Percentiles rank a stretch among this genome's conserved stretches.
phyloP scores from a whole-genome alignment of 169 alveolate species.

The Cryptosporidium canis region DNA sequence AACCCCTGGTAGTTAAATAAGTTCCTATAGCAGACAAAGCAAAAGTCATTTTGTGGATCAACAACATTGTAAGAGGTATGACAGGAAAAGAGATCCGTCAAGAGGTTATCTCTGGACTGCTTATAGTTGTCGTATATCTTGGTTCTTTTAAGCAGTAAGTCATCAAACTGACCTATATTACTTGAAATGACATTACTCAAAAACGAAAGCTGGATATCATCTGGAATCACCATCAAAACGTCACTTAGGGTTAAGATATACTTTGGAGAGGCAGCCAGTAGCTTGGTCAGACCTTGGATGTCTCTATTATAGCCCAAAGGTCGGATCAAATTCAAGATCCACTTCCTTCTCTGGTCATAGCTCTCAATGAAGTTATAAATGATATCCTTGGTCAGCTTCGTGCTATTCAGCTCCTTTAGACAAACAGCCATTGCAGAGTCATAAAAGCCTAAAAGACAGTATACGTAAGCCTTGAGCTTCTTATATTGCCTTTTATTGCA shows the following conservation, averaged over 20 bases:
- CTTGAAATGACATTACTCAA: constrained; percentile 1
- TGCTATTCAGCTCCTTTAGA: constrained; percentile 36
- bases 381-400: constrained; percentile 32
- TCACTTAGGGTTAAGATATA: constrained; percentile 54
- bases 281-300: constrained; percentile 38
- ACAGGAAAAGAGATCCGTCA: constrained; percentile 19
- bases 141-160: constrained; percentile 38
- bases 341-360: constrained; percentile 35
- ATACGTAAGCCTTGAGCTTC: constrained; percentile 30
- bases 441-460: constrained; percentile 53
- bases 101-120: constrained; percentile 1
- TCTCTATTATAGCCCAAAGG: constrained; percentile 57
- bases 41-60: constrained; percentile 19
- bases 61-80: constrained; percentile 30
- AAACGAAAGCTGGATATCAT: constrained; percentile 13
- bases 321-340: constrained; percentile 43
- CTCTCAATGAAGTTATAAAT: constrained; percentile 52
- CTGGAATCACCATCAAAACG: constrained; percentile 50
- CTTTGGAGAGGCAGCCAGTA: constrained; percentile 60
- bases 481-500: constrained; percentile 36
- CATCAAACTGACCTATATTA: constrained; percentile 32
- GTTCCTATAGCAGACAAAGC: constrained; percentile 29
- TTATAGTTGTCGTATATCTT: constrained; percentile 27
- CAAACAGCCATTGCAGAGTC: constrained; percentile 59
- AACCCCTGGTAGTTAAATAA: constrained; percentile 14